These are phyloP conservation scores for Rhodamnia rubescens DNA, from an alignment of 345 rosid genomes.

Conservation along the genomic window DNA sequence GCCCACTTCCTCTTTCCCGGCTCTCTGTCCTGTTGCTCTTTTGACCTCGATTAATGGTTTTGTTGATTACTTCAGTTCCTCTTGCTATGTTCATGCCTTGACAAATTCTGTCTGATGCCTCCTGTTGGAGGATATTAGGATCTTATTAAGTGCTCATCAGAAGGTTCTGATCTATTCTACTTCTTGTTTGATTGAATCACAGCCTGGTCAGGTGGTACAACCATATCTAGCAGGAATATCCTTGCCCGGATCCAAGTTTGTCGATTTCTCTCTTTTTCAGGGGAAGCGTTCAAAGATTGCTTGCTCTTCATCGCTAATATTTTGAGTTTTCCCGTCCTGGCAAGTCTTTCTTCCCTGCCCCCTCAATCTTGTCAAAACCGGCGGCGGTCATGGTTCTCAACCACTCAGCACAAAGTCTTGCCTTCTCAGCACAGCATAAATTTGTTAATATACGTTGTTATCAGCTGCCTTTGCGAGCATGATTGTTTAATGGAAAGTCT, in stretches of 20 bases:
- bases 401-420: neutral
- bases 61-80: neutral
- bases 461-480: neutral
- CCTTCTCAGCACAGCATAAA: neutral
- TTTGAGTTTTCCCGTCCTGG: neutral
- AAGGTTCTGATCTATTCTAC: neutral
- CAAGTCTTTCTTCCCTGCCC: neutral
- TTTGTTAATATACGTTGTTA: neutral
- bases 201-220: neutral
- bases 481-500: neutral
- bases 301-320: neutral
- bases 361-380: neutral
- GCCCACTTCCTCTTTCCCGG: neutral
- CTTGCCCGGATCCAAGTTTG: neutral
- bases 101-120: neutral
- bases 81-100: neutral
- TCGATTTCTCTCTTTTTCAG: neutral
- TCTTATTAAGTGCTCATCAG: neutral
- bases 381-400: neutral
- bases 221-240: neutral
- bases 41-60: neutral
- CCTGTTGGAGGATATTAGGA: neutral
- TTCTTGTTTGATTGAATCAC: neutral
- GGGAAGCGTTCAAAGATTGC: neutral
- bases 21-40: neutral